These are phyloP conservation scores for Leucoagaricus sp. DNA, from an alignment of 1,284 basidiomycete genomes.

Conservation along the genomic window DNA sequence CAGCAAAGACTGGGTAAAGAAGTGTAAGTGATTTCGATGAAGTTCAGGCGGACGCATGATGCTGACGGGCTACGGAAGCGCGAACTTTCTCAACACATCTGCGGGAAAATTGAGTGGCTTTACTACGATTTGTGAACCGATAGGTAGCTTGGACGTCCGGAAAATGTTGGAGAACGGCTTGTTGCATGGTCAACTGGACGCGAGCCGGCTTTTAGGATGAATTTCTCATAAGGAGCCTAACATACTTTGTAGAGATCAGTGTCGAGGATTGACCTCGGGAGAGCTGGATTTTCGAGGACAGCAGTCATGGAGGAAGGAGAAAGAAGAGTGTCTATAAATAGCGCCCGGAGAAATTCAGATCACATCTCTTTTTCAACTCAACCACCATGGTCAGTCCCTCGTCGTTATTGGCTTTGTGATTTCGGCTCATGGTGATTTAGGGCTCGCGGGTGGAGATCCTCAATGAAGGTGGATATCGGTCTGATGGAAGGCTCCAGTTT, in stretches of 20 bases:
- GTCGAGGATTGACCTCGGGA: slow-evolving; percentile 75
- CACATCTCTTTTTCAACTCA: slow-evolving; percentile 8
- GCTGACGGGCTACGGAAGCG: slow-evolving; percentile 66
- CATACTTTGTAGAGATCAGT: slow-evolving; percentile 94
- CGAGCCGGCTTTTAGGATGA: too few relatives aligned
- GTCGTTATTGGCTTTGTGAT: neutral
- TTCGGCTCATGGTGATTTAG: slow-evolving; percentile 34
- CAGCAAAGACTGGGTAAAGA: slow-evolving; percentile 58
- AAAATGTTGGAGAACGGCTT: slow-evolving; percentile 84
- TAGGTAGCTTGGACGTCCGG: slow-evolving; percentile 71
- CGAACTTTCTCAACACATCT: slow-evolving; percentile 70
- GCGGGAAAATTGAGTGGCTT: slow-evolving; percentile 71
- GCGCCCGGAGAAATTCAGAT: neutral
- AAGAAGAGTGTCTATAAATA: slow-evolving; percentile 12
- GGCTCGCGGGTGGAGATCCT: slow-evolving; percentile 85
- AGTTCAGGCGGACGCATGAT: neutral
- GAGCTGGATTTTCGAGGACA: neutral
- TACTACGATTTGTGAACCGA: slow-evolving; percentile 86
- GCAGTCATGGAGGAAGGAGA: neutral
- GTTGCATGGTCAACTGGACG: slow-evolving; percentile 92
- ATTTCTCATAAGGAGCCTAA: neutral
- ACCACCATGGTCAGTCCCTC: slow-evolving; percentile 9
- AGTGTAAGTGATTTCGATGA: neutral
- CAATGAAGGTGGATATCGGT: slow-evolving; percentile 86
- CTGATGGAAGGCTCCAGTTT: slow-evolving; percentile 88